These are phyloP conservation scores for Penicillium samsonianum DNA, from an alignment of 495 filamentous ascomycete species.

Conservation along the genomic window DNA sequence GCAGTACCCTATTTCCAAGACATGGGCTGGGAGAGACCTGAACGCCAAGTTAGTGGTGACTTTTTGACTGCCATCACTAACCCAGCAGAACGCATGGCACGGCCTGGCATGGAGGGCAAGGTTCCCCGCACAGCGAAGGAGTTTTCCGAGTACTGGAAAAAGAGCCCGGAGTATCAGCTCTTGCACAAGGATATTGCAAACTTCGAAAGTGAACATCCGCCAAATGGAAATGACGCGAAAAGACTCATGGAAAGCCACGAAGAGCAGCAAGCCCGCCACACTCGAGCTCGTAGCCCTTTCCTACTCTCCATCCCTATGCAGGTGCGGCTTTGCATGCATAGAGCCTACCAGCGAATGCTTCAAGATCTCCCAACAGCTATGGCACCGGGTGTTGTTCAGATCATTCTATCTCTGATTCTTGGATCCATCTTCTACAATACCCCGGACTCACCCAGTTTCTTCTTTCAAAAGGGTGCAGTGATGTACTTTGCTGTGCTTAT, in stretches of 20 bases:
- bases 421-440: conserved; percentile 76
- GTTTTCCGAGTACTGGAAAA: conserved; percentile 60
- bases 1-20: conserved; percentile 61
- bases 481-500: conserved; percentile 83
- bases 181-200: conserved; percentile 48
- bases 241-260: conserved; percentile 26
- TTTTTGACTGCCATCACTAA: conserved; percentile 73
- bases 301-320: conserved; percentile 49
- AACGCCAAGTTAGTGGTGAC: conserved; percentile 63
- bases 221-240: conserved; percentile 29
- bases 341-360: conserved; percentile 54
- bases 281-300: conserved; percentile 40
- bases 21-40: conserved; percentile 59
- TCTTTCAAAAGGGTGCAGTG: conserved; percentile 59
- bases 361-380: conserved; percentile 73
- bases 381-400: conserved; percentile 68
- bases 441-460: conserved; percentile 24
- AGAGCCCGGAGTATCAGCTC: conserved; percentile 49
- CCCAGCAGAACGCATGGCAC: conserved; percentile 58
- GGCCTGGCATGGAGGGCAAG: conserved; percentile 58
- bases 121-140: conserved; percentile 69
- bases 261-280: conserved; percentile 34
- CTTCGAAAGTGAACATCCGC: conserved; percentile 30
- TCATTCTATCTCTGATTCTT: conserved; percentile 74
- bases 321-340: conserved; percentile 44